Conservation (phyloP, 352 stramenopile genomes). For the Phytophthora lateralis region DNA sequence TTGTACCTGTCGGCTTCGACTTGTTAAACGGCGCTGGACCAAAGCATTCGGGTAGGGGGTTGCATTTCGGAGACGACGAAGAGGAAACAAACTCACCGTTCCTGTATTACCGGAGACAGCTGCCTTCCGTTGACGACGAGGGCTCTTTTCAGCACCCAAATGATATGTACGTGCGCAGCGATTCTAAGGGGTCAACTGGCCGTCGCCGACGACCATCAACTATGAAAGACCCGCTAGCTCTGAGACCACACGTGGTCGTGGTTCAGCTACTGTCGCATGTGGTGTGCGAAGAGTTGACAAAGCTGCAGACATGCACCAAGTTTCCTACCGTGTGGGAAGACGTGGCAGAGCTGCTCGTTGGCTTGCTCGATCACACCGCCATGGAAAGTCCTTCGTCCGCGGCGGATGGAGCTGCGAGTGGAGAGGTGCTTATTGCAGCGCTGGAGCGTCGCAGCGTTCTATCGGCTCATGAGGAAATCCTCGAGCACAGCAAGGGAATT, state of each 20-base stretch:
- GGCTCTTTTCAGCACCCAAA: conserved; percentile 11
- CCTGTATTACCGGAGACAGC: conserved; percentile 60
- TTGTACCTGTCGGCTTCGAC: conserved; percentile 64
- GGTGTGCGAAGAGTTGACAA: conserved; percentile 62
- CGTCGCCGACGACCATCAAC: conserved; percentile 54
- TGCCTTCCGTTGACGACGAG: conserved; percentile 30
- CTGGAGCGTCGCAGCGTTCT: conserved; percentile 68
- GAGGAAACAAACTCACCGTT: conserved; percentile 49
- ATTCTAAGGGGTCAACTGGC: conserved; percentile 11
- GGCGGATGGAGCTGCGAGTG: conserved; percentile 30
- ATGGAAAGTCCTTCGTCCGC: conserved; percentile 32
- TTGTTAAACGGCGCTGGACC: conserved; percentile 41
- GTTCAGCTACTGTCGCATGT: conserved; percentile 70
- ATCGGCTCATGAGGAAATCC: conserved; percentile 74
- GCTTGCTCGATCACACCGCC: conserved; percentile 55
- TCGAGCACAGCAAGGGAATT: conserved; percentile 70
- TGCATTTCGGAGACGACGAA: conserved; percentile 41
- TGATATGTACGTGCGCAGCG: background rate
- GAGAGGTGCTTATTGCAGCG: conserved; percentile 51
- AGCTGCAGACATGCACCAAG: conserved; percentile 41
- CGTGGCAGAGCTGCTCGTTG: conserved; percentile 58
- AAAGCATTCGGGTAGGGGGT: conserved; percentile 3
- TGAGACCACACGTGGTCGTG: conserved; percentile 63
- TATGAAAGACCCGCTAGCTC: conserved; percentile 62
- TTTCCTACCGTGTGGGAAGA: conserved; percentile 64